phyloP scores from a whole-genome alignment of 176 grass and related monocot species.

The Miscanthus lutarioriparius region DNA sequence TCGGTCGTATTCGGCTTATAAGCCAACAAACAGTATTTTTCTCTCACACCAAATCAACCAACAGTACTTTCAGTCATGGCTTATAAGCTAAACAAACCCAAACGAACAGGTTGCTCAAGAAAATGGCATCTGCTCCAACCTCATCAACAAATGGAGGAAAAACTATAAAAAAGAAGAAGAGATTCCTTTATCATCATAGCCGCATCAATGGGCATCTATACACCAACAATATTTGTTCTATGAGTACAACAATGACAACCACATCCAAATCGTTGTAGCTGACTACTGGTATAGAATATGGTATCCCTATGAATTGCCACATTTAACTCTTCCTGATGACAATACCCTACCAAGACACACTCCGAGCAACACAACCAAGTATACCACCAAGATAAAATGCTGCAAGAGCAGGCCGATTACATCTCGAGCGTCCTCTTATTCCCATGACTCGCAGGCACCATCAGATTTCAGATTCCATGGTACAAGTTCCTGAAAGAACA shows the following conservation, averaged over 20 bases:
- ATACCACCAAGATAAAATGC: conserved; percentile 27
- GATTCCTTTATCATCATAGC: conserved; percentile 26
- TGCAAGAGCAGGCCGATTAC: background rate
- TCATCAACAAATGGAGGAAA: background rate
- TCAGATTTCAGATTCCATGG: background rate
- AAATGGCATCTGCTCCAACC: background rate
- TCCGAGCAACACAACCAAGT: conserved; percentile 25
- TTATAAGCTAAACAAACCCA: too few species aligned
- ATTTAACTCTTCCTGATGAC: background rate
- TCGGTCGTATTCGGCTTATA: too few species aligned
- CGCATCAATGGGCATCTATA: conserved; percentile 35
- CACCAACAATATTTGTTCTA: conserved; percentile 25
- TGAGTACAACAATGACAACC: conserved; percentile 20
- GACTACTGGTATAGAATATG: background rate
- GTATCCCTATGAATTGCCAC: conserved; percentile 33
- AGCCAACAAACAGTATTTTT: too few species aligned
- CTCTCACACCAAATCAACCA: too few species aligned
- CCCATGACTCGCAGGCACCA: background rate
- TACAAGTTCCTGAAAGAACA: conserved; percentile 12
- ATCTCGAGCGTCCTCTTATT: background rate
- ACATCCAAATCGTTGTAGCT: conserved; percentile 12
- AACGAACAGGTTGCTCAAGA: too few species aligned
- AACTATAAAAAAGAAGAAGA: background rate
- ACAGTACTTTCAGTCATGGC: too few species aligned
- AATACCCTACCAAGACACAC: conserved; percentile 17